Evolutionary conservation across 306 rosid species (phyloP), one percentile per base, ranked within the genome.

Genomic region (Crotalaria pallida): DNA sequence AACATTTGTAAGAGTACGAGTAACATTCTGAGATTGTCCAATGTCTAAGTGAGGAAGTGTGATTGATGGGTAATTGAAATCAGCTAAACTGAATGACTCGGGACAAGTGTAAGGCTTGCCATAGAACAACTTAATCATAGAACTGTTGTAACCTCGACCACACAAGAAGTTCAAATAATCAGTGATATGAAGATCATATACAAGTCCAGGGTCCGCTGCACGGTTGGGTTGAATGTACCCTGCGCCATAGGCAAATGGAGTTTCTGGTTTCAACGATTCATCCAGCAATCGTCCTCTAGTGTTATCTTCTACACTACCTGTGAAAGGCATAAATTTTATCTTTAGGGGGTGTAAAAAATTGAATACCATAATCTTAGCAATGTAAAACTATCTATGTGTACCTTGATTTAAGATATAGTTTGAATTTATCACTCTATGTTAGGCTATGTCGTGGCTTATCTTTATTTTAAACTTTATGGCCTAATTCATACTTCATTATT

Each of bases 31-130:
- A 0, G 81, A 10, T 5, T 50, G 6, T 18, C 11, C 47, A 12
- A 1, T 1, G 1, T 22, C 17, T 4, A 73, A 48, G 48, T 7
- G 8, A 0, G 78, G 57, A 29, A 87, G 31, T 27, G 75, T 36
- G 67, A 89, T 83, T n/a, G 93, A 29, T 10, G 96, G 96, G 81
- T 89, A 87, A 48, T 89, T 89, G 51, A 89, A 69, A 75, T 87
- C 81, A 7, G 50, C 55, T 2, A 82, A 23, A 9, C 24, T 85
- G 76, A 58, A 83, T 0, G 76, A 69, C 21, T 43, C 50, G 26
- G 79, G 79, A 63, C 96, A 89, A 9, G 36, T 36, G 50, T 52
- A 59, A 13, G 74, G 40, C 27, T 66, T 71, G 2, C 21, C 15
- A 0, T 73, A 67, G 59, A 89, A 81, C 36, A 61, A 1, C 16